Evolutionary conservation across 495 filamentous ascomycete genomes (phyloP).

Genomic region (Aspergillus conjunctus): DNA sequence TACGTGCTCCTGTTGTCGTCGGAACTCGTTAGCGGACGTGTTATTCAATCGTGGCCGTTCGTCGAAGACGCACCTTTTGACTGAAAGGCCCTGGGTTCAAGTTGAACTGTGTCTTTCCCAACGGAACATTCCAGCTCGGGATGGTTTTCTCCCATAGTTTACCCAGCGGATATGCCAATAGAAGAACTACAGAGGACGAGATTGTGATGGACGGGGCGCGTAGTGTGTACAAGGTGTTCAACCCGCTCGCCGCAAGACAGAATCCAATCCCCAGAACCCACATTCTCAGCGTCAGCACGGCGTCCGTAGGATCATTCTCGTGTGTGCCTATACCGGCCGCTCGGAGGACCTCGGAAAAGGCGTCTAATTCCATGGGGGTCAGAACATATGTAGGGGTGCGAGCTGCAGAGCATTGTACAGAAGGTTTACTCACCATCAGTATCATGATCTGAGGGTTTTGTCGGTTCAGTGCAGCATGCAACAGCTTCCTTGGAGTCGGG

Average conservation of each 20-base stretch:
- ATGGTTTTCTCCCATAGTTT: conserved; percentile 51
- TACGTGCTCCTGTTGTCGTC: conserved; percentile 61
- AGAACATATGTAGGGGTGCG: too few species aligned
- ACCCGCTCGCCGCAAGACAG: conserved; percentile 58
- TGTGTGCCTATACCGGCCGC: conserved; percentile 31
- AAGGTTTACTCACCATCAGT: too few species aligned
- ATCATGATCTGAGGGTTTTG: too few species aligned
- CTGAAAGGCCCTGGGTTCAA: conserved; percentile 72
- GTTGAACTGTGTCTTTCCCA: conserved; percentile 51
- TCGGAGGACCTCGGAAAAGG: conserved; percentile 23
- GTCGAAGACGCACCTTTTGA: conserved; percentile 31
- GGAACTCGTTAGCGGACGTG: neutral
- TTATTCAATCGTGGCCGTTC: neutral
- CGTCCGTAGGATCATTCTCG: conserved; percentile 33
- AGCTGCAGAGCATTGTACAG: too few species aligned
- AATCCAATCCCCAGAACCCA: conserved; percentile 65
- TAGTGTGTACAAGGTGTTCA: conserved; percentile 68
- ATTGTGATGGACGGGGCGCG: conserved; percentile 55
- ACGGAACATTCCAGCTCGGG: conserved; percentile 50
- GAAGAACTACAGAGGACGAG: conserved; percentile 60
- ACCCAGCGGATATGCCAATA: conserved; percentile 67
- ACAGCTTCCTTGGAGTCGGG: too few species aligned
- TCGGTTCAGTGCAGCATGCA: too few species aligned
- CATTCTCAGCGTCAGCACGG: conserved; percentile 63
- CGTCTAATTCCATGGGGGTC: too few species aligned